phyloP scores from a whole-genome alignment of 2,329 filamentous ascomycete genomes.

The Penicillium olsonii region DNA sequence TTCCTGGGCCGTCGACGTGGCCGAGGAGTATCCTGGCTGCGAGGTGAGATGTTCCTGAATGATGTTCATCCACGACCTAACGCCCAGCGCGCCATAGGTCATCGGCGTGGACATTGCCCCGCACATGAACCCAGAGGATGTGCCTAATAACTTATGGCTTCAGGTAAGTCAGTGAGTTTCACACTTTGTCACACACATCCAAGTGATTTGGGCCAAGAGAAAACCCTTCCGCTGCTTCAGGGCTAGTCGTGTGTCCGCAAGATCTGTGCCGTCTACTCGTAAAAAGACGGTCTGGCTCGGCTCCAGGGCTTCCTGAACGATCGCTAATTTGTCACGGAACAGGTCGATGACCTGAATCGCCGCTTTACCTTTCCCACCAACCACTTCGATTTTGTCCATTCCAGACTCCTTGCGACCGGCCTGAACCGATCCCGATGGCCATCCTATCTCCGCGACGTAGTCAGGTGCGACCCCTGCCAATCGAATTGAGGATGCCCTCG shows the following conservation, averaged over 20 bases:
- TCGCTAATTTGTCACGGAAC: conserved; percentile 19
- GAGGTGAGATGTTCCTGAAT: conserved; percentile 53
- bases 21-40: conserved; percentile 63
- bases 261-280: neutral
- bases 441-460: conserved; percentile 74
- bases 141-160: conserved; percentile 67
- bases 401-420: conserved; percentile 60
- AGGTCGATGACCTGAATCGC: conserved; percentile 70
- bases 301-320: neutral
- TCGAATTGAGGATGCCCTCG: neutral
- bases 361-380: conserved; percentile 68
- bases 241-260: neutral
- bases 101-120: conserved; percentile 72
- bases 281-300: no score
- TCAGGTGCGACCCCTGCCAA: conserved; percentile 41
- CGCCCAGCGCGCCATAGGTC: conserved; percentile 53
- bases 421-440: conserved; percentile 73
- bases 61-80: conserved; percentile 16
- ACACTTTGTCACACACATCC: neutral
- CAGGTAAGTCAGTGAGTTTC: conserved; percentile 49
- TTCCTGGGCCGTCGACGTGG: conserved; percentile 70
- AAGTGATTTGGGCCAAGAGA: neutral
- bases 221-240: neutral
- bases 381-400: conserved; percentile 82
- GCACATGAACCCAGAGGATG: conserved; percentile 65